Base-by-base conservation (phyloP, 768 basidiomycete species). In the Chalciporus chontae region DNA sequence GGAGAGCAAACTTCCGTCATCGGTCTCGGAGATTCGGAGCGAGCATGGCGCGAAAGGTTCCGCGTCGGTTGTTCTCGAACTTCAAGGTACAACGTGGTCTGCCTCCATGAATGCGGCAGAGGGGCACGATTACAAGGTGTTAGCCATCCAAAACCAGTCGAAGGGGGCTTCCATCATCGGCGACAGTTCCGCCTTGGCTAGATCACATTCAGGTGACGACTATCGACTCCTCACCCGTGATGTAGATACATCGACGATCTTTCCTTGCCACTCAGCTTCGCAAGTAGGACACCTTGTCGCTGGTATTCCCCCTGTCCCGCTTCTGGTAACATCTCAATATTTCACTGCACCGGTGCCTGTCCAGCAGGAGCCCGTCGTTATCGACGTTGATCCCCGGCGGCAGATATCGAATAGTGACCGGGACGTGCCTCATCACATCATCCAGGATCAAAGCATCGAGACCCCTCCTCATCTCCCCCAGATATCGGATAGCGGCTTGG, bases 211-310 rank as follows among this genome's bases (percentile, higher is more conserved):
- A 11, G 31, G 19, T 2, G 43, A 45, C 7, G 32, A 41, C 17
- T 31, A 9, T 31, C 14, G 38, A 29, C 31, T 24, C 18, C 42
- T 42, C 13, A 14, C 27, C 34, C 47, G 29, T 5, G 51, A 39
- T 29, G 43, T 36, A 21, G 54, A 54, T 17, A 49, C 38, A 43
- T 50, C 63, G 1, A 71, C 76, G 27, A 57, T 77, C 10, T 64
- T 66, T 27, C 76, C 81, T 9, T 84, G 77, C 8, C 73, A 84
- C 44, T 84, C 81, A 23, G 81, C 77, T 24, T 84, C 81, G 24
- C 81, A 80, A 56, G 50, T 67, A 37, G 67, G 61, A 40, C 56
- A 46, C 41, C 57, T 57, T 50, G 40, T 19, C 40, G 26, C 26
- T 26, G 47, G 52, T 14, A 13, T n/a, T 9, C 27, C 42, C n/a